These are phyloP conservation scores for Pyracantha coccinea DNA, from an alignment of 331 rosid genomes.

Conservation along the genomic window DNA sequence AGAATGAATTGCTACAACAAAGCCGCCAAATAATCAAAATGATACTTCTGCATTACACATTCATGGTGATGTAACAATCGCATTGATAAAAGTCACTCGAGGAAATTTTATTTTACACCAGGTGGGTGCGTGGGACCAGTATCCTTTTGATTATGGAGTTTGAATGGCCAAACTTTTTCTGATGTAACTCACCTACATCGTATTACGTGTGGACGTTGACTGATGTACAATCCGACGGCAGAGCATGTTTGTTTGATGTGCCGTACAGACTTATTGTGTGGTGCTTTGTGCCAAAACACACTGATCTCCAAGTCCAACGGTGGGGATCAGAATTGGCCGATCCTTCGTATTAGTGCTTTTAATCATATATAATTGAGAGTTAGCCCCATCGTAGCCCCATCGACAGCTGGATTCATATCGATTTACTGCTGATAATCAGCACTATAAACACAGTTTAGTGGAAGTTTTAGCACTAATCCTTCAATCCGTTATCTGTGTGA, in stretches of 20 bases:
- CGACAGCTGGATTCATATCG: conserved; percentile 27
- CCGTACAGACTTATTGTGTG: neutral
- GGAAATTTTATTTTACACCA: too few species aligned
- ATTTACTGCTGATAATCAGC: neutral
- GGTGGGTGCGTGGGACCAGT: conserved; percentile 19
- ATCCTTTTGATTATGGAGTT: conserved; percentile 24
- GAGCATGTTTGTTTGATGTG: conserved; percentile 1
- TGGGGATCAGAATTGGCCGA: conserved; percentile 15
- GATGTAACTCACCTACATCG: conserved; percentile 25
- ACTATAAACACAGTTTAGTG: neutral
- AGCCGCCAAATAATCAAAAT: too few species aligned
- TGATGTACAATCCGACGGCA: conserved; percentile 28
- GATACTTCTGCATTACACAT: too few species aligned
- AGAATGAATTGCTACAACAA: too few species aligned
- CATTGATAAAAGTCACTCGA: too few species aligned
- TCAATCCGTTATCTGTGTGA: neutral
- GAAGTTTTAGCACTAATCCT: neutral
- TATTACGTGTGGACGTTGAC: conserved; percentile 40
- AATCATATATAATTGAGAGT: conserved; percentile 6
- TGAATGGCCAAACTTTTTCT: conserved; percentile 28
- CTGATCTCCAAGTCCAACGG: conserved; percentile 7
- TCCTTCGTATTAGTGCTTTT: neutral
- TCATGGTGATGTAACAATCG: too few species aligned
- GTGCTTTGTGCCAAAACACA: conserved; percentile 17
- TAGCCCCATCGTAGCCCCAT: conserved; percentile 15